Percentiles rank a stretch among this genome's conserved stretches.
Evolutionary conservation across 1,139 yeast genomes (phyloP).

Genomic region (Candida sp.): DNA sequence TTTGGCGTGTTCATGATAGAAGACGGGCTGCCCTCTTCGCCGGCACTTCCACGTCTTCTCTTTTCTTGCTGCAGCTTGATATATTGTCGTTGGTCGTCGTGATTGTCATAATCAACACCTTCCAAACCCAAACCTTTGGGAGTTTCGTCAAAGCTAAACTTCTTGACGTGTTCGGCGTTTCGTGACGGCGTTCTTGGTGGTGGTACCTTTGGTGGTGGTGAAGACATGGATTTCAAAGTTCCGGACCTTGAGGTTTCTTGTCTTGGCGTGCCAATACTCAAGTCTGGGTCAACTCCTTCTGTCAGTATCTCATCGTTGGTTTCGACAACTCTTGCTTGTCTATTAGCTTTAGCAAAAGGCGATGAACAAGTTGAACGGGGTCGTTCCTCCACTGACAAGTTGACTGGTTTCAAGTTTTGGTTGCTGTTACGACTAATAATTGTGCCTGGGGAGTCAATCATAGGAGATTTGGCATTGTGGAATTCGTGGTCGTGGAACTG

Average conservation of each 20-base stretch:
- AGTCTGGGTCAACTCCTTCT: slow-evolving; percentile 19
- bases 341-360: slow-evolving; percentile 48
- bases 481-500: slow-evolving; percentile 42
- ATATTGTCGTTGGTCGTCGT: slow-evolving; percentile 7
- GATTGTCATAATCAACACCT: slow-evolving; percentile 31
- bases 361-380: slow-evolving; percentile 36
- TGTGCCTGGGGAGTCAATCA: slow-evolving; percentile 12
- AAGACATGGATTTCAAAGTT: slow-evolving; percentile 16
- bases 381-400: slow-evolving; percentile 19
- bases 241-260: slow-evolving; percentile 3
- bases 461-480: slow-evolving; percentile 24
- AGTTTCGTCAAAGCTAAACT: slow-evolving; percentile 13
- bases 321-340: slow-evolving; percentile 53
- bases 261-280: slow-evolving; percentile 18
- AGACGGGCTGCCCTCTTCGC: slow-evolving; percentile 5
- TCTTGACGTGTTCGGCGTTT: slow-evolving; percentile 5
- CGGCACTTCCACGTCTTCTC: not conserved
- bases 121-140: slow-evolving; percentile 48
- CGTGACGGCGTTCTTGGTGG: slow-evolving; percentile 30
- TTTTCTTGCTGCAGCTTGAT: slow-evolving; percentile 10
- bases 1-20: slow-evolving; percentile 5
- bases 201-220: slow-evolving; percentile 42
- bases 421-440: slow-evolving; percentile 6
- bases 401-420: slow-evolving; percentile 6
- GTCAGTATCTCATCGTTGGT: slow-evolving; percentile 32